Base-by-base conservation (phyloP, 2,329 filamentous ascomycete genomes). In the Nothophoma quercina region DNA sequence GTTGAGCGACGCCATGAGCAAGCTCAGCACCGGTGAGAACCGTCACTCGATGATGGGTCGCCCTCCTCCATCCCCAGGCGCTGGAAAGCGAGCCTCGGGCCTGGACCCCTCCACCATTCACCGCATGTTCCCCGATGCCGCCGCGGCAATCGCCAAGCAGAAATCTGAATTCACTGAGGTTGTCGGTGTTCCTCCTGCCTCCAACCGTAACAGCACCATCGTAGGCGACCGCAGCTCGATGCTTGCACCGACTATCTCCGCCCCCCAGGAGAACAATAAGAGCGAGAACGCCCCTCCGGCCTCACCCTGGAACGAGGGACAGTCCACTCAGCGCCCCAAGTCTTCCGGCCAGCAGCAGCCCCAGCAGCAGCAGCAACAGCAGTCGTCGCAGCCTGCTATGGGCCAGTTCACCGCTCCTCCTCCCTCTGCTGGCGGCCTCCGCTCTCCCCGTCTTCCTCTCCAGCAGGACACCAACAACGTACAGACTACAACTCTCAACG, bases 91-190 rank as follows among this genome's bases (percentile, higher is more conserved):
- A 64, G 95, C 96, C 73, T 98, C 95, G 36, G 92, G 89, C n/a
- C 86, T 99, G 50, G 93, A 98, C 72, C 84, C 91, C 5, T 91
- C 88, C 25, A 96, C 91, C 19, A 97, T 99, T 77, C 96, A 96
- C 76, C 92, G 91, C 67, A 98, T 99, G 95, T 99, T 99, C 75
- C 95, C 95, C 6, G 95, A 99, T 79, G 95, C 95, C 35, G 95
- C 95, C 12, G 93, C 93, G 33, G 95, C 95, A n/a, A 98, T 99
- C 74, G 93, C 93, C 21, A 96, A 95, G 56, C 93, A 99, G 76
- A 97, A 97, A 80, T 93, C 93, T 52, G 96, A 97, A 74, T 98
- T 96, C 71, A 96, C 93, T 15, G 93, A 97, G 74, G 90, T 96
- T 73, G 96, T 93, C 4, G 95, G 93, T 54, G 91, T 93, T 60